These are phyloP conservation scores for Kodamaea nitidulidarum DNA, from an alignment of 805 yeast species.

Conservation along the genomic window DNA sequence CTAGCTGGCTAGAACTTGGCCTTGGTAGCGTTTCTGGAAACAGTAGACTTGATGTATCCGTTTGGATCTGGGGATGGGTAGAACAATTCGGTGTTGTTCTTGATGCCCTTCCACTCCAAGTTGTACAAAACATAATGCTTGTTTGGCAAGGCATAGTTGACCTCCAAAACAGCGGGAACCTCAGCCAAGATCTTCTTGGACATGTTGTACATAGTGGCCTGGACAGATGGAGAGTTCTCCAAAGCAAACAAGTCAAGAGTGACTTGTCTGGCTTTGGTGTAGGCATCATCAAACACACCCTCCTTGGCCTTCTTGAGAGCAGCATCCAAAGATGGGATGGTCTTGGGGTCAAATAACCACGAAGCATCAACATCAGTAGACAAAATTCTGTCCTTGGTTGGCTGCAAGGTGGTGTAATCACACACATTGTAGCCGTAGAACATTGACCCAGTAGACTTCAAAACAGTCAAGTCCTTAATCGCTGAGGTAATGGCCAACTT, in stretches of 20 bases:
- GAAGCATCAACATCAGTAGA: constrained; percentile 79
- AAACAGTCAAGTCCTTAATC: constrained; percentile 73
- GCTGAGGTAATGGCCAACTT: constrained; percentile 62
- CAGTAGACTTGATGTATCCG: constrained; percentile 85
- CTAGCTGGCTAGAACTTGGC: constrained; percentile 46
- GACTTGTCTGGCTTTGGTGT: constrained; percentile 55
- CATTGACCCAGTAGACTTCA: constrained; percentile 90
- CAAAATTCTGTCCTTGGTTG: constrained; percentile 79
- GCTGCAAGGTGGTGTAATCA: constrained; percentile 84
- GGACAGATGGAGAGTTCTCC: constrained; percentile 91
- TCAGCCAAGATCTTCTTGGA: constrained; percentile 60
- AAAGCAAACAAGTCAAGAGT: constrained; percentile 77
- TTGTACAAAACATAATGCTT: constrained; percentile 85
- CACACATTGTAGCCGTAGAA: constrained; percentile 83
- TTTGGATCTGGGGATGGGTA: constrained; percentile 92
- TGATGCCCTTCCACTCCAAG: constrained; percentile 78
- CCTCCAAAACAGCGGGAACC: constrained; percentile 57
- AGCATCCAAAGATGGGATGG: constrained; percentile 46
- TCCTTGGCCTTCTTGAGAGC: constrained; percentile 50
- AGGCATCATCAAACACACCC: constrained; percentile 64
- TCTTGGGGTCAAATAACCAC: constrained; percentile 61
- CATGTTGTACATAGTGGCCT: constrained; percentile 96
- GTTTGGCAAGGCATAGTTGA: constrained; percentile 79
- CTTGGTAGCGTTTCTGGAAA: constrained; percentile 50
- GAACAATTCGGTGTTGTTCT: constrained; percentile 76